A percentile compares a stretch with the other conserved stretches of the same genome.
Conservation (phyloP, 768 basidiomycete species). For the Mycena capillaripes region DNA sequence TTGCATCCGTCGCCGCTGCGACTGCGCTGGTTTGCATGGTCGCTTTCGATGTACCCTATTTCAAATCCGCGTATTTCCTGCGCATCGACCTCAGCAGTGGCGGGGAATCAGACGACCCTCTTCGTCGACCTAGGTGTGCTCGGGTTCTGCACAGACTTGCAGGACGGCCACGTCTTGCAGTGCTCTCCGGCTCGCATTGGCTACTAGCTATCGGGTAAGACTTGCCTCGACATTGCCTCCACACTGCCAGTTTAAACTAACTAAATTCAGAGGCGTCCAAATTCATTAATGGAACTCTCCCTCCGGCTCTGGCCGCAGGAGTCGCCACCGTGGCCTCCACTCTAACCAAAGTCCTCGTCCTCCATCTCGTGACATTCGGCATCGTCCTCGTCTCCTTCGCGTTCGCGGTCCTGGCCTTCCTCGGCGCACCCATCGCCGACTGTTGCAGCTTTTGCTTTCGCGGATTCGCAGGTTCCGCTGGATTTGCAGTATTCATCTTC, state of each 20-base stretch:
- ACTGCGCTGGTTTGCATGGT: slow-evolving; percentile 26
- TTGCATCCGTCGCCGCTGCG: slow-evolving; percentile 12
- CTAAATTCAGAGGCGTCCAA: neutral
- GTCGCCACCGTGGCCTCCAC: neutral
- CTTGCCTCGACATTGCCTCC: neutral
- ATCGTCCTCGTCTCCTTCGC: too few relatives aligned
- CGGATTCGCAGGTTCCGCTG: slow-evolving; percentile 6
- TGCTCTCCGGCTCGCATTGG: slow-evolving; percentile 18
- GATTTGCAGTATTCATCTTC: neutral
- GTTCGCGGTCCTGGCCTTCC: too few relatives aligned
- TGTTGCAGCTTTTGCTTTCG: slow-evolving; percentile 9
- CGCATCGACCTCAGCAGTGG: neutral
- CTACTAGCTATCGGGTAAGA: slow-evolving; percentile 16
- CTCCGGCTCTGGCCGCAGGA: neutral
- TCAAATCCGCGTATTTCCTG: slow-evolving; percentile 26
- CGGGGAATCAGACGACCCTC: slow-evolving; percentile 3
- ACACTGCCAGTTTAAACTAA: too few relatives aligned
- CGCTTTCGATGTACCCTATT: slow-evolving; percentile 24
- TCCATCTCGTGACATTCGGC: too few relatives aligned
- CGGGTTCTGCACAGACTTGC: slow-evolving; percentile 24
- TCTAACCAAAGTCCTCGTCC: too few relatives aligned
- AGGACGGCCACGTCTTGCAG: slow-evolving; percentile 26
- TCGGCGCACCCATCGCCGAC: neutral
- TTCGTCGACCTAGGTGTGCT: slow-evolving; percentile 31
- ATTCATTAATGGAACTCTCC: neutral